Conservation (phyloP, 2,329 filamentous ascomycete genomes). For the Aspergillus aculeatus region DNA sequence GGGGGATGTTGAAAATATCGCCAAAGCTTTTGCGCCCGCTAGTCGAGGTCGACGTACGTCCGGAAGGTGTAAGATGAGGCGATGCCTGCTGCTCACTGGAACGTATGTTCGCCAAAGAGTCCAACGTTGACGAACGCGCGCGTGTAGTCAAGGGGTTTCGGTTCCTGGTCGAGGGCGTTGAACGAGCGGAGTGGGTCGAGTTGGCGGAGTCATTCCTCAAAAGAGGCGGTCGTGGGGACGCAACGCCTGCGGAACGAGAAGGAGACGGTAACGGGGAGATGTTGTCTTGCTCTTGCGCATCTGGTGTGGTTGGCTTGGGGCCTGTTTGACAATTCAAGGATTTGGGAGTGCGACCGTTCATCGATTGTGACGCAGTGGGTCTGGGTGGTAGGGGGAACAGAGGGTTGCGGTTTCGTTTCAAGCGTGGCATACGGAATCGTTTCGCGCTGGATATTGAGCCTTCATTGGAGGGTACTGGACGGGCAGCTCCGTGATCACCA, state of each 20-base stretch:
- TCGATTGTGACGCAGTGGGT: constrained; percentile 34
- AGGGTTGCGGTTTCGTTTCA: constrained; percentile 71
- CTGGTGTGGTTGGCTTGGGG: constrained; percentile 25
- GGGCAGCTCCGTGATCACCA: constrained; percentile 62
- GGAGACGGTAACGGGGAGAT: constrained; percentile 49
- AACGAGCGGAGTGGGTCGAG: constrained; percentile 65
- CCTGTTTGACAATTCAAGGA: constrained; percentile 22
- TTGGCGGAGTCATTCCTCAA: constrained; percentile 61
- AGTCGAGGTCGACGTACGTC: constrained; percentile 77
- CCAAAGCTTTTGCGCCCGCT: constrained; percentile 88
- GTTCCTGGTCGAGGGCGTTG: constrained; percentile 56
- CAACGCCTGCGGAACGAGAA: constrained; percentile 52
- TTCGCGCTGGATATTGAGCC: constrained; percentile 62
- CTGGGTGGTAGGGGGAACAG: constrained; percentile 89
- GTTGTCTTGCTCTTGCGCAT: constrained; percentile 29
- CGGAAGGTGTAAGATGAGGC: constrained; percentile 56
- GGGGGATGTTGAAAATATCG: constrained; percentile 74
- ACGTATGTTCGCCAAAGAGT: constrained; percentile 72
- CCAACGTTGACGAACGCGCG: constrained; percentile 85
- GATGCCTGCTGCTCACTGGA: constrained; percentile 69
- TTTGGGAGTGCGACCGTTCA: constrained; percentile 17
- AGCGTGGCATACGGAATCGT: constrained; percentile 77
- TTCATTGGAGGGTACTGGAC: constrained; percentile 62
- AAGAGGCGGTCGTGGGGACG: constrained; percentile 49
- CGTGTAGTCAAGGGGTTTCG: constrained; percentile 56